Conservation (phyloP, 75 land plant genomes). For the Pinus taeda region DNA sequence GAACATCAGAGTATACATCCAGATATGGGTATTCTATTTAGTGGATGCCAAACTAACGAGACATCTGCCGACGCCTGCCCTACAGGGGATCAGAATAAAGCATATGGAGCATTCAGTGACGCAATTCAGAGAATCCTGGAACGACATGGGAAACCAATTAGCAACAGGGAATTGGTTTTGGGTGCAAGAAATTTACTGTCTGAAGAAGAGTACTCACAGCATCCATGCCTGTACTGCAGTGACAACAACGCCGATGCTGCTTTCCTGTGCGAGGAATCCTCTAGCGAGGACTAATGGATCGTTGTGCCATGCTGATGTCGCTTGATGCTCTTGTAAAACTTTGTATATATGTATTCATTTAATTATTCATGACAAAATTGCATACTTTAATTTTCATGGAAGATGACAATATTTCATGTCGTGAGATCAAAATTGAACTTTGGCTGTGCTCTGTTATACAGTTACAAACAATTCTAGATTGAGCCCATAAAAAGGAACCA, state of each 20-base stretch:
- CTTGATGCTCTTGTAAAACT: too few species aligned
- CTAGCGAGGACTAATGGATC: too few species aligned
- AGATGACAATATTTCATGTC: too few species aligned
- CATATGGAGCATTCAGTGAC: constrained; percentile 89
- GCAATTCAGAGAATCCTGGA: constrained; percentile 71
- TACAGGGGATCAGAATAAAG: constrained; percentile 28
- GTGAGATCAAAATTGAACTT: too few species aligned
- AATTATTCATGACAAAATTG: too few species aligned
- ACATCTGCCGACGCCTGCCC: constrained; percentile 94
- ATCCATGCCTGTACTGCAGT: constrained; percentile 87
- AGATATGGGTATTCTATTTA: constrained; percentile 74
- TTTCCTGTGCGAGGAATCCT: constrained; percentile 29
- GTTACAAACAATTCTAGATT: too few species aligned
- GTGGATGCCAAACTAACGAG: constrained; percentile 86
- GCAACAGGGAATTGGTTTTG: constrained; percentile 62
- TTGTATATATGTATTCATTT: too few species aligned
- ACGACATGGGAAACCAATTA: constrained; percentile 27
- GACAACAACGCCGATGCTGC: constrained; percentile 53
- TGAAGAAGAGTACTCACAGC: constrained; percentile 66
- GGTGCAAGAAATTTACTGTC: constrained; percentile 48
- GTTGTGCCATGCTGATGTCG: too few species aligned
- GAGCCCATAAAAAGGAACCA: too few species aligned
- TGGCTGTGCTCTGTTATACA: too few species aligned
- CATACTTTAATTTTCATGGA: too few species aligned
- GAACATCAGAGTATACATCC: constrained; percentile 1